These are phyloP conservation scores for Ceratopteris richardii DNA, from an alignment of 75 land plant genomes.

Conservation along the genomic window DNA sequence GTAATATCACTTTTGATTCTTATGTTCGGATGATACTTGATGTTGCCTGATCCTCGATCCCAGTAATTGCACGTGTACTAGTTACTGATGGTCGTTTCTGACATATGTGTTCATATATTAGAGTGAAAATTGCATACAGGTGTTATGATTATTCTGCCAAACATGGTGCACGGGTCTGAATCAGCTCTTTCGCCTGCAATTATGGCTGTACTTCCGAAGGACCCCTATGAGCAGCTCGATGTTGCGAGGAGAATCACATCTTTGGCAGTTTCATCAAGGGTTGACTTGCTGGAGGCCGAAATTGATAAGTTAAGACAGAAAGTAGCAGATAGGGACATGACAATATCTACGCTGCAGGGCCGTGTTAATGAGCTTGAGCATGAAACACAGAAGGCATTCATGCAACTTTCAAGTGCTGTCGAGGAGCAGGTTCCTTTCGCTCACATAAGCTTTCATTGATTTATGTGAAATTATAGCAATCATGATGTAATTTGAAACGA, in stretches of 20 bases:
- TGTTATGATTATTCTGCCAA: too few species aligned
- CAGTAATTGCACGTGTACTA: too few species aligned
- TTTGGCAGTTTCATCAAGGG: conserved; percentile 69
- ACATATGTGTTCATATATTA: too few species aligned
- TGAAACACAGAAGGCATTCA: conserved; percentile 34
- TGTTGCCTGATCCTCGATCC: too few species aligned
- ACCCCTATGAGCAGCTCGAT: conserved; percentile 95
- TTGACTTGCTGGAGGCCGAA: conserved; percentile 61
- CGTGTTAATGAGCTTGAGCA: conserved; percentile 43
- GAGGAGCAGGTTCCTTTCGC: conserved; percentile 46
- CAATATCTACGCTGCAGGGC: conserved; percentile 40
- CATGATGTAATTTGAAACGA: too few species aligned
- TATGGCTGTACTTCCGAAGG: conserved; percentile 57
- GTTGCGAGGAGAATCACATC: conserved; percentile 88
- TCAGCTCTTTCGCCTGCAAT: conserved; percentile 67
- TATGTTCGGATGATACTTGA: too few species aligned
- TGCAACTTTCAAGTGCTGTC: conserved; percentile 36
- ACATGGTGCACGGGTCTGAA: background rate
- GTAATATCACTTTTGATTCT: too few species aligned
- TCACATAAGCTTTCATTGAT: too few species aligned
- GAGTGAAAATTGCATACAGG: too few species aligned
- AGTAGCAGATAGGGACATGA: conserved; percentile 49
- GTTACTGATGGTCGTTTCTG: too few species aligned
- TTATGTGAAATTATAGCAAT: too few species aligned
- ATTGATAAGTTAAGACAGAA: conserved; percentile 33